Conservation (phyloP, 108 stramenopile species). For the Fragilaria crotonensis region DNA sequence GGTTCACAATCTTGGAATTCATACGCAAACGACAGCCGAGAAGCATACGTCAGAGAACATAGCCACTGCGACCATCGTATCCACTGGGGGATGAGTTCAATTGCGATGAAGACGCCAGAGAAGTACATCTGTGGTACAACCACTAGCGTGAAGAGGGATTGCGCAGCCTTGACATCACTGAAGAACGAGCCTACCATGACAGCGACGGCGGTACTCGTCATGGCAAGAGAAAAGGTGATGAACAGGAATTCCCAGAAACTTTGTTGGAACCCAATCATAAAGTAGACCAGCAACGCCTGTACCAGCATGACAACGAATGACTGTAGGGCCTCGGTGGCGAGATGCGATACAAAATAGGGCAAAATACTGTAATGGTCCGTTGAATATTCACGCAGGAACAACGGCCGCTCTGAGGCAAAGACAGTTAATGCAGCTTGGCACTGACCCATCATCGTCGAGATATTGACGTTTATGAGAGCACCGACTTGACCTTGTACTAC, state of each 20-base stretch:
- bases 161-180: background rate
- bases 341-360: slow-evolving; percentile 33
- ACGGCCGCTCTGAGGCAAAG: slow-evolving; percentile 21
- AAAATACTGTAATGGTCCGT: slow-evolving; percentile 48
- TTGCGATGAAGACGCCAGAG: slow-evolving; percentile 1
- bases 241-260: slow-evolving; percentile 30
- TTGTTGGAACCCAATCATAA: slow-evolving; percentile 32
- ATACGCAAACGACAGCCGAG: background rate
- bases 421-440: slow-evolving; percentile 40
- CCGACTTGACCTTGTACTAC: slow-evolving; percentile 39
- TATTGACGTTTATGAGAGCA: slow-evolving; percentile 37
- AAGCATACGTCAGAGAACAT: slow-evolving; percentile 1
- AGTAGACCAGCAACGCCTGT: slow-evolving; percentile 28
- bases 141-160: background rate
- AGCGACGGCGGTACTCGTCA: slow-evolving; percentile 39
- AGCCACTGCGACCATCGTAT: slow-evolving; percentile 2
- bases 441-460: slow-evolving; percentile 39
- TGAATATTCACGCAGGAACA: slow-evolving; percentile 41
- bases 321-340: slow-evolving; percentile 12
- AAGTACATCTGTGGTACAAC: slow-evolving; percentile 5
- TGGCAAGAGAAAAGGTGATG: slow-evolving; percentile 31
- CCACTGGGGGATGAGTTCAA: background rate
- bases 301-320: slow-evolving; percentile 10
- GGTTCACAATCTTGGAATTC: slow-evolving; percentile 1
- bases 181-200: slow-evolving; percentile 14